Percentiles rank a stretch among this genome's conserved stretches.
Conservation (phyloP, 2,329 filamentous ascomycete species). For the Sclerotinia subarctica region DNA sequence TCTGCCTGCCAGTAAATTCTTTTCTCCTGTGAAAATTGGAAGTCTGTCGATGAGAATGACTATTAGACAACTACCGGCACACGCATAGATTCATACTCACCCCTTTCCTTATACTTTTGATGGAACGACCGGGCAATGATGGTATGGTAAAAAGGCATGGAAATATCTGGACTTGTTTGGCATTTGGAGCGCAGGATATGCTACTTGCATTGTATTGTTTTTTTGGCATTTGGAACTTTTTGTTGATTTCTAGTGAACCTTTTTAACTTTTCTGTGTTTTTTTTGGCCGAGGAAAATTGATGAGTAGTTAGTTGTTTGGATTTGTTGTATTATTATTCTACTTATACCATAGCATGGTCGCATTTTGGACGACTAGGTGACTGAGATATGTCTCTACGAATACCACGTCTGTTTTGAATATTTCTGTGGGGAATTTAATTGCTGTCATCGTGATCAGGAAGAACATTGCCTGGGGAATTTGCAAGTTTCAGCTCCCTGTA, state of each 20-base stretch:
- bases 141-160: background rate
- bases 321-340: background rate
- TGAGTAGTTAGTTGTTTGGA: slow-evolving; percentile 3
- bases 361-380: slow-evolving; percentile 2
- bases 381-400: background rate
- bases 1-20: slow-evolving; percentile 17
- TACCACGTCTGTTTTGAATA: background rate
- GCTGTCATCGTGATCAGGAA: too few species aligned
- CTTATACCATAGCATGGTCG: background rate
- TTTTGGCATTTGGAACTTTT: background rate
- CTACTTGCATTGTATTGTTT: background rate
- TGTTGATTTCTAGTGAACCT: background rate
- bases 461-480: background rate
- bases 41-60: background rate
- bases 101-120: background rate
- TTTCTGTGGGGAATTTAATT: background rate
- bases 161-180: background rate
- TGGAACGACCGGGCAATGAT: background rate
- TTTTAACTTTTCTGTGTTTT: background rate
- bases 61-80: background rate
- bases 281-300: background rate
- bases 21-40: background rate
- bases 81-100: background rate
- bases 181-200: background rate
- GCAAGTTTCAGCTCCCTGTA: too few species aligned